Evolutionary conservation across 176 grass and related monocot genomes (phyloP), one percentile per base, ranked within the genome.

Genomic region (Eremochloa ophiuroides): DNA sequence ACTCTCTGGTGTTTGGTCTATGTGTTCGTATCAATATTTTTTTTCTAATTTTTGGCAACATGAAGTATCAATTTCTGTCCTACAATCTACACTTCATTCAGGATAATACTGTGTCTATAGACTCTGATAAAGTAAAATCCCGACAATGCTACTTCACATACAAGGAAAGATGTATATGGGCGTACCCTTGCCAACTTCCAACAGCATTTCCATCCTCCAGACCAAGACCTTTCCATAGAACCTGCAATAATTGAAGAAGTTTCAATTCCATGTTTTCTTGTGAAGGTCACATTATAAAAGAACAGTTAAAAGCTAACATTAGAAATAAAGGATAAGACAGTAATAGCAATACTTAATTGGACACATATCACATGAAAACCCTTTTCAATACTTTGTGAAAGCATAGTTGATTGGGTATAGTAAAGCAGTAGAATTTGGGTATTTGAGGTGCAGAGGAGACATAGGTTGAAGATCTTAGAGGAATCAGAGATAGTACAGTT

Each of bases 191-290:
- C 95, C 95, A 98, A 74, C 26, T 93, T 86, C 95, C 95, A 68
- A 98, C 66, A 81, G 33, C 71, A 83, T 80, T 83, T 79, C 74
- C 88, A 58, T 83, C 86, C 50, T 83, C 88, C 74, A 98, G 78
- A n/a, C 95, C 95, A 85, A 98, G 90, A 81, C 92, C 95, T 91
- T 98, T 89, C 92, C 95, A 88, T 27, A 98, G 86, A 69, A 94
- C 78, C 95, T 98, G 78, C 40, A 85, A 78, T 15, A 48, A 69
- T 74, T 60, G 34, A 23, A 27, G 28, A 28, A 82, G 73, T 7
- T 7, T 74, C 23, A 66, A 30, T 53, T 66, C 23, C 47, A 30
- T 63, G 27, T 37, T 75, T 14, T 42, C 41, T 60, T 40, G 64
- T 1, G 68, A 69, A 47, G 5, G 17, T 48, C 34, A 4, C 14